These are phyloP conservation scores for Fagus sylvatica DNA, from an alignment of 306 rosid species.

Conservation along the genomic window DNA sequence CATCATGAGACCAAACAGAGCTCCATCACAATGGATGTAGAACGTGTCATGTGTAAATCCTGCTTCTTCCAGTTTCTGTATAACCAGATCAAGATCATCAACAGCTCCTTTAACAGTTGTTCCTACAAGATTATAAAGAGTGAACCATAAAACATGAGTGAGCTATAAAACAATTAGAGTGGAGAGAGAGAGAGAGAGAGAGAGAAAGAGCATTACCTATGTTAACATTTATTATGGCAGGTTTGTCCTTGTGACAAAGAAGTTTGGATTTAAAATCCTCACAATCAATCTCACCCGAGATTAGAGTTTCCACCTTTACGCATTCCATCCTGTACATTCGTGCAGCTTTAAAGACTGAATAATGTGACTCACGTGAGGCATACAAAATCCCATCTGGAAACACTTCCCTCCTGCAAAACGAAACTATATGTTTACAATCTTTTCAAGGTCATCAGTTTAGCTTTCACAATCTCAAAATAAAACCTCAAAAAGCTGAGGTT, in stretches of 20 bases:
- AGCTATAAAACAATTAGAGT: neutral
- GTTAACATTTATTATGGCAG: conserved; percentile 59
- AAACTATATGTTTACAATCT: neutral
- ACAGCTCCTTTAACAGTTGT: conserved; percentile 65
- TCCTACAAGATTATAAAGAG: conserved; percentile 31
- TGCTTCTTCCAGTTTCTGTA: conserved; percentile 53
- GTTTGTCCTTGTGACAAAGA: conserved; percentile 49
- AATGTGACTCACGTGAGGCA: conserved; percentile 53
- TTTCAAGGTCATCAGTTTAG: neutral
- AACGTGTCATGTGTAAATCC: conserved; percentile 51
- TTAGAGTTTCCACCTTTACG: conserved; percentile 39
- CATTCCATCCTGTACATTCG: conserved; percentile 61
- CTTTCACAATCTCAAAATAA: neutral
- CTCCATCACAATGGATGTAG: conserved; percentile 61
- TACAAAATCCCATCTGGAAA: conserved; percentile 63
- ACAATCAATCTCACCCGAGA: conserved; percentile 60
- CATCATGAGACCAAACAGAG: conserved; percentile 72
- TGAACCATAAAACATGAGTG: conserved; percentile 18
- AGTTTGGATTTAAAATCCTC: conserved; percentile 50
- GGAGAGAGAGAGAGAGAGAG: neutral
- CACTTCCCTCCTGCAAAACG: conserved; percentile 56
- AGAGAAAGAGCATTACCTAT: conserved; percentile 39
- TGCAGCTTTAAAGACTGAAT: conserved; percentile 53
- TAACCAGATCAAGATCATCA: conserved; percentile 61
- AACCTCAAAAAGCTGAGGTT: neutral